Evolutionary conservation across 345 rosid species (phyloP), one percentile per base, ranked within the genome.

Genomic region (Aegle marmelos): DNA sequence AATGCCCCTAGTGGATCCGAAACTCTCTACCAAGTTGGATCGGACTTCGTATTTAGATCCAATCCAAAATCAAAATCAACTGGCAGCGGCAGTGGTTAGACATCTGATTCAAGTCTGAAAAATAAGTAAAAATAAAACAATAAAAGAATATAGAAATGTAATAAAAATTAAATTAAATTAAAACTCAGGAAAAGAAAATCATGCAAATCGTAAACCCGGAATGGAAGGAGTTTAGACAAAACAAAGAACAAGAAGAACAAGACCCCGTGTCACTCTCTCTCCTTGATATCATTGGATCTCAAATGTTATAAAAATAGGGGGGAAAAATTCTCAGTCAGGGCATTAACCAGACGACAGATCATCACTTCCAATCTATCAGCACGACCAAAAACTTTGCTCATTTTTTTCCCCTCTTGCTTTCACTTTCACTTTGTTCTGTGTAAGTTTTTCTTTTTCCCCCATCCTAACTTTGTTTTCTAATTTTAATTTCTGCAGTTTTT

Each of bases 381-480:
- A n/a, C 61, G n/a, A 28, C 34, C 28, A 61, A 28, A 2, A 61
- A 61, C 65, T 27, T 9, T 34, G 9, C 25, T 68, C 30, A 11
- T 68, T 9, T n/a, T n/a, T 39, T 68, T 16, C 9, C 56, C 48
- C 48, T 10, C 9, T 39, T 39, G 45, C 30, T 41, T 11, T 24
- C 17, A 21, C 62, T 27, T 31, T 30, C 27, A 39, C 56, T 74
- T 61, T 39, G 37, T 48, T 37, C 39, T 74, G 69, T 74, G 77
- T 74, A 61, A 74, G 78, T 62, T 31, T 64, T 74, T 22, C 22
- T 30, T 45, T 31, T 63, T 74, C 45, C 53, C 45, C 45, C 30
- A 74, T 48, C 69, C 77, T 41, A 74, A 36, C 10, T 36, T 8
- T 33, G 22, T 31, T 63, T 30, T 31, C 22, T 27, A 63, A 31